Conservation (phyloP, 495 filamentous ascomycete genomes). For the Delitschia confertaspora region DNA sequence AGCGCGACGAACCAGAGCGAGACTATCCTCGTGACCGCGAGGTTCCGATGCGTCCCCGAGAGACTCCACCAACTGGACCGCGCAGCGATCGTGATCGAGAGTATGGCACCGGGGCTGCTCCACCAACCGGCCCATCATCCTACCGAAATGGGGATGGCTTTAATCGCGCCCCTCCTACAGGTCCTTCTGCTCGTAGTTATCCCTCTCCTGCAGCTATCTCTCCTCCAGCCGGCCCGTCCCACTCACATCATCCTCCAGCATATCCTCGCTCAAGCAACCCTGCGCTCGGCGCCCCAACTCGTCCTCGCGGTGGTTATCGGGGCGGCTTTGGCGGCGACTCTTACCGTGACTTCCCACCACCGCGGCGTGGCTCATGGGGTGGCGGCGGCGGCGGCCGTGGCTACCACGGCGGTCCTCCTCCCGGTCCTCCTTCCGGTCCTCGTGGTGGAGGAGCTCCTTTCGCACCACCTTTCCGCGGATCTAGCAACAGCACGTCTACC, state of each 20-base stretch:
- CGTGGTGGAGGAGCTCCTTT: conserved; percentile 17
- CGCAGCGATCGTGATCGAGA: conserved; percentile 19
- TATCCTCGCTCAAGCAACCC: conserved; percentile 46
- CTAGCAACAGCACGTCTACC: conserved; percentile 41
- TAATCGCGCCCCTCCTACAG: conserved; percentile 33
- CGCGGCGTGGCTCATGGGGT: conserved; percentile 28
- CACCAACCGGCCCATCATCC: conserved; percentile 25
- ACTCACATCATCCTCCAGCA: conserved; percentile 38
- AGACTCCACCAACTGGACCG: conserved; percentile 28
- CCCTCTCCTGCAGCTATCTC: conserved; percentile 34
- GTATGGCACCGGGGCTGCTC: conserved; percentile 16
- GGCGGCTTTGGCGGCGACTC: conserved; percentile 32
- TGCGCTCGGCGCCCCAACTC: conserved; percentile 51
- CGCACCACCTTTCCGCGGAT: conserved; percentile 36
- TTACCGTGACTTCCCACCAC: conserved; percentile 27
- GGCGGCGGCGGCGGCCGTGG: conserved; percentile 20
- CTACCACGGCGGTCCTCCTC: conserved; percentile 14
- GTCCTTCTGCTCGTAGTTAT: conserved; percentile 33
- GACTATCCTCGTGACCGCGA: conserved; percentile 8
- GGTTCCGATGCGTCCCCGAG: conserved; percentile 21
- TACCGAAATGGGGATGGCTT: conserved; percentile 32
- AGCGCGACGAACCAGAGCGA: conserved; percentile 11
- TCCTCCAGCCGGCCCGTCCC: conserved; percentile 42
- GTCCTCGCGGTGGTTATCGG: conserved; percentile 43
- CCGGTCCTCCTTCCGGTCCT: conserved; percentile 26